Percentiles rank a stretch among this genome's conserved stretches.
These are phyloP conservation scores for Papiliotrema nemorosa DNA, from an alignment of 1,284 basidiomycete species.

Conservation along the genomic window DNA sequence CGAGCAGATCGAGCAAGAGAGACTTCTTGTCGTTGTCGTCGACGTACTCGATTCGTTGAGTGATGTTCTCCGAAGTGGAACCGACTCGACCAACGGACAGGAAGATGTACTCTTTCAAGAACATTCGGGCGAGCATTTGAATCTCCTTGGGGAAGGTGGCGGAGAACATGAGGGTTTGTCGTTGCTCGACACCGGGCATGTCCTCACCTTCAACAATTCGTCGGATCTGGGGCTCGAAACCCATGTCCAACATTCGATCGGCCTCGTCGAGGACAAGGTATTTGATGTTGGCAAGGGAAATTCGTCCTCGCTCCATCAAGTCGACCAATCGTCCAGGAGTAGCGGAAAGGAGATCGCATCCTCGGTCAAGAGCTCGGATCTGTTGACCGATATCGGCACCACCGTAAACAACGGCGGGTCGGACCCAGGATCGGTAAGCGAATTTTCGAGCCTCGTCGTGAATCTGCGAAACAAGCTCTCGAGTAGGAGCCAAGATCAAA, in stretches of 20 bases:
- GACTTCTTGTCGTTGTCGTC: constrained; percentile 97
- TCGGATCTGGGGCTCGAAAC: constrained; percentile 99
- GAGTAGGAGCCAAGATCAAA: constrained; percentile 93
- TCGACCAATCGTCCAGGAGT: constrained; percentile 99
- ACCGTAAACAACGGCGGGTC: constrained; percentile 97
- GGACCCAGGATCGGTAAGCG: constrained; percentile 98
- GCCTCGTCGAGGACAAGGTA: constrained; percentile 99
- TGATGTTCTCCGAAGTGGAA: constrained; percentile 98
- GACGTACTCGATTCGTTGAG: constrained; percentile 97
- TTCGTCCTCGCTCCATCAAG: constrained; percentile 94
- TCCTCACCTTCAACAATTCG: constrained; percentile 97
- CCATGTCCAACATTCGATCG: constrained; percentile 99
- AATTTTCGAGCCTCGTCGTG: constrained; percentile 99
- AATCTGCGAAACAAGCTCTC: constrained; percentile 98
- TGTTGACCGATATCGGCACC: constrained; percentile 97
- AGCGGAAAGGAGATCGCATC: constrained; percentile 94
- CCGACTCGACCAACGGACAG: constrained; percentile 97
- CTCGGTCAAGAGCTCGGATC: constrained; percentile 89
- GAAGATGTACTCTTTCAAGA: constrained; percentile 94
- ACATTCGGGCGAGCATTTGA: constrained; percentile 92
- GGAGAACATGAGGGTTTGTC: constrained; percentile 99
- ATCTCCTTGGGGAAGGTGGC: constrained; percentile 99
- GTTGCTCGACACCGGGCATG: constrained; percentile 88
- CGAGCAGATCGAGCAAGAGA: constrained; percentile 89
- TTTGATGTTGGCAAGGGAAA: constrained; percentile 92